Evolutionary conservation across 2,329 filamentous ascomycete species (phyloP), one percentile per base, ranked within the genome.

Genomic region (Camillea tinctor): DNA sequence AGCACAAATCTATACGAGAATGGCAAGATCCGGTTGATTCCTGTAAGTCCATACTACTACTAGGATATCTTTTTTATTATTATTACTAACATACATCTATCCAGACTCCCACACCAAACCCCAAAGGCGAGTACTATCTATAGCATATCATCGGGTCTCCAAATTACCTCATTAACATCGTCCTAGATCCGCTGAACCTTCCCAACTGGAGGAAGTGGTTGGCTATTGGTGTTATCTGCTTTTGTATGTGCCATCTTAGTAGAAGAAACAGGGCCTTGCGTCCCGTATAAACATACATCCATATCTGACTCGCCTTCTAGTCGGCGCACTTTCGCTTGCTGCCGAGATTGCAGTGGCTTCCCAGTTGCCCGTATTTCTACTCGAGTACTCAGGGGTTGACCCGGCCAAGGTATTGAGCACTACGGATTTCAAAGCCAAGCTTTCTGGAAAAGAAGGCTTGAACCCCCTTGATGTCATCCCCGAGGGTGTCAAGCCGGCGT

Each of bases 341-440:
- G 65, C 69, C 24, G 68, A 70, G 51, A 30, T 68, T 36, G 69
- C 73, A 52, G 67, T 75, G 53, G 71, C 68, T 36, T 65, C 66
- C 3, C 64, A 75, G 40, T 62, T 74, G 11, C 74, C 74, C 48
- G 68, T 76, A 23, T 76, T 74, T 58, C 62, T 72, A 8, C 67
- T 75, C 55, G 70, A 75, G 61, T 76, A 76, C 55, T 69, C 71
- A 13, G 73, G 73, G 24, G 65, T 73, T 21, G 66, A 71, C 61
- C 66, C 73, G 4, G 44, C 44, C 23, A 22, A 22, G 20, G 53
- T 59, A 6, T 24, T 50, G 26, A 65, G 69, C n/a, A 63, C 68
- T n/a, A 64, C 75, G 21, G 56, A 59, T 55, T 63, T 70, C 53
- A 66, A 69, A 60, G 61, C 72, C 50, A 71, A 72, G 59, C 67